Evolutionary conservation across 2,329 filamentous ascomycete species (phyloP), one percentile per base, ranked within the genome.

Genomic region (Cordyceps farinosa): DNA sequence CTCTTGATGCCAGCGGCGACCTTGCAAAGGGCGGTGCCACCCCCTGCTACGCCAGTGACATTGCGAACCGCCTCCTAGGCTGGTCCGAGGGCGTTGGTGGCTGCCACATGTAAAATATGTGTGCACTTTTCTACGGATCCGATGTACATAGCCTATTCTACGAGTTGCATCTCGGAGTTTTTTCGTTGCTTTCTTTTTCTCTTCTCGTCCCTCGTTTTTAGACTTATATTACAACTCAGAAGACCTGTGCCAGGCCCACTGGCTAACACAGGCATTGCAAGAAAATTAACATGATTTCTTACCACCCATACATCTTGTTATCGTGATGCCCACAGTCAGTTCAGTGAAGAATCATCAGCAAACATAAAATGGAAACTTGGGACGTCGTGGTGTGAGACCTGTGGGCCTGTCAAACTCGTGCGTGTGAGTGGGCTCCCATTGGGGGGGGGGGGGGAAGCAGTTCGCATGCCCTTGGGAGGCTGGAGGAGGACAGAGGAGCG

Each of bases 31-130:
- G 78, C 48, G 72, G 79, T 68, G 76, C 75, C 38, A 82, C 80
- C 17, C 75, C 77, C 65, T 83, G 80, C 73, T 85, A 85, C 69
- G 73, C 76, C 8, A 76, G 73, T 27, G 82, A 84, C 66, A 72
- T 84, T 65, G 82, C 82, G 8, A 64, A 64, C 56, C 62, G 62
- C 38, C 48, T 64, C 5, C 7, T 56, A 5, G 62, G 62, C 30
- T 64, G 62, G 62, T 54, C 48, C 29, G 38, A 38, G 38, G 62
- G 62, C 17, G 29, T 42, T 47, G 55, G 54, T 8, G 15, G 30
- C 30, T 64, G 62, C 62, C 29, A 50, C 29, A 8, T 64, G 32
- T 59, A 59, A 50, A 22, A 22, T 22, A 42, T 51, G 44, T n/a
- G 27, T n/a, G 13, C 9, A 50, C 15, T 32, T 50, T 36, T 10